Evolutionary conservation across 2,329 filamentous ascomycete species (phyloP).

Genomic region (Xylariaceae sp.): DNA sequence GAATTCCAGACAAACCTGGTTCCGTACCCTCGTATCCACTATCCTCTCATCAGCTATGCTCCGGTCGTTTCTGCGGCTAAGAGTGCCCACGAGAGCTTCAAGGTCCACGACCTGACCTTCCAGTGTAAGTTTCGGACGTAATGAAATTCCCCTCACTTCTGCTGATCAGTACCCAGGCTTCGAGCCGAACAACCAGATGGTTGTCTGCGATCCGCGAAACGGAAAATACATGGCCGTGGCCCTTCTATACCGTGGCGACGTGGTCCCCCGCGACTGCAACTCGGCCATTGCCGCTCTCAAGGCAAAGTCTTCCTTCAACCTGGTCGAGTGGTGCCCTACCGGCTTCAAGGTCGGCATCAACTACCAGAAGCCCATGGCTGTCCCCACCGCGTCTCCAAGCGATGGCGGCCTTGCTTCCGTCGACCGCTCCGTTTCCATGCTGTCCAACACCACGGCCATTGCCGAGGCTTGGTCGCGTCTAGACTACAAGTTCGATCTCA

Average conservation of each 20-base stretch:
- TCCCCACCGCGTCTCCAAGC: conserved; percentile 41
- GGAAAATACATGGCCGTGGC: conserved; percentile 72
- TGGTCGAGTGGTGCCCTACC: conserved; percentile 69
- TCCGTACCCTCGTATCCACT: conserved; percentile 67
- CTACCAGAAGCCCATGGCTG: conserved; percentile 59
- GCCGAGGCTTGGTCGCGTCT: conserved; percentile 96
- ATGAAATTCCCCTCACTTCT: neutral
- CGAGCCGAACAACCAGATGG: conserved; percentile 74
- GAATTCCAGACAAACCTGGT: conserved; percentile 74
- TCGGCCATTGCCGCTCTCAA: conserved; percentile 60
- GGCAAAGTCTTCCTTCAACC: conserved; percentile 64
- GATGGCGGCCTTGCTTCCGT: conserved; percentile 55
- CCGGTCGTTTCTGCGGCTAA: conserved; percentile 65
- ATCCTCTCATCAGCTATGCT: conserved; percentile 65
- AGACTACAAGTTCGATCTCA: conserved; percentile 97
- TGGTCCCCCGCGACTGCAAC: conserved; percentile 62
- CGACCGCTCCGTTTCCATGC: conserved; percentile 67
- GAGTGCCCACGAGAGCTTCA: conserved; percentile 82
- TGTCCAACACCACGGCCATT: conserved; percentile 97
- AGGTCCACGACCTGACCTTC: conserved; percentile 69
- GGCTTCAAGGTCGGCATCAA: conserved; percentile 72
- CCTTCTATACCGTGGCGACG: conserved; percentile 64
- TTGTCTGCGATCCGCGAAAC: conserved; percentile 65
- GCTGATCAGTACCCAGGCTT: conserved; percentile 45
- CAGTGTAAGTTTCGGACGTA: conserved; percentile 47